Conservation (phyloP, 352 stramenopile species). For the Phytophthora quininea region DNA sequence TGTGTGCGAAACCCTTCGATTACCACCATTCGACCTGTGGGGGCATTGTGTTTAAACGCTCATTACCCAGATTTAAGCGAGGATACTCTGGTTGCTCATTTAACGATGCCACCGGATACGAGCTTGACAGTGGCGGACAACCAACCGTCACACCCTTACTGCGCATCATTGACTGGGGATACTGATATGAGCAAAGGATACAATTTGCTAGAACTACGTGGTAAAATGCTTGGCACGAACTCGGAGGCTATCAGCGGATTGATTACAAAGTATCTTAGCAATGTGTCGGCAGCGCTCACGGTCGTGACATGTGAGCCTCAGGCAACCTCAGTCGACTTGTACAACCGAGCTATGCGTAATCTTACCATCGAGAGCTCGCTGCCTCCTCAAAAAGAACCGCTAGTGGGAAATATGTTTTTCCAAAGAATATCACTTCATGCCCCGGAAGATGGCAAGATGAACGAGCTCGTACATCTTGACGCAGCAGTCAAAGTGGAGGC, state of each 20-base stretch:
- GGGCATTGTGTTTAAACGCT: constrained; percentile 64
- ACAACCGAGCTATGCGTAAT: constrained; percentile 75
- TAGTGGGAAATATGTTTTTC: constrained; percentile 75
- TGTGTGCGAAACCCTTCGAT: constrained; percentile 85
- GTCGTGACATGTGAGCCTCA: constrained; percentile 67
- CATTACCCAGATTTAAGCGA: constrained; percentile 51
- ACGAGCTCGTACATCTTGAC: constrained; percentile 49
- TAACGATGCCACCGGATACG: constrained; percentile 44
- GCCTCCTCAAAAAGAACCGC: constrained; percentile 61
- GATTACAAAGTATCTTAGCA: constrained; percentile 83
- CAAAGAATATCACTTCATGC: constrained; percentile 56
- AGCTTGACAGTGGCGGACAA: constrained; percentile 49
- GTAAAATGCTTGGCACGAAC: constrained; percentile 69
- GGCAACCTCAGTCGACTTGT: constrained; percentile 71
- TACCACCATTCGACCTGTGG: constrained; percentile 69
- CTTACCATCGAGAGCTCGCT: constrained; percentile 66
- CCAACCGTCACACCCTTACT: constrained; percentile 65
- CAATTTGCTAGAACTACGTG: constrained; percentile 72
- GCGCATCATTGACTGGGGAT: constrained; percentile 32
- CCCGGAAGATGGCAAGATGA: constrained; percentile 47
- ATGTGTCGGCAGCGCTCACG: constrained; percentile 52
- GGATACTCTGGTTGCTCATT: constrained; percentile 58
- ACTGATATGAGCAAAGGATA: constrained; percentile 56
- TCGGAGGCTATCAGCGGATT: constrained; percentile 69
- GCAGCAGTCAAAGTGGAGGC: constrained; percentile 72